phyloP scores from a whole-genome alignment of 352 stramenopile genomes.

The Pelagophyceae sp. region DNA sequence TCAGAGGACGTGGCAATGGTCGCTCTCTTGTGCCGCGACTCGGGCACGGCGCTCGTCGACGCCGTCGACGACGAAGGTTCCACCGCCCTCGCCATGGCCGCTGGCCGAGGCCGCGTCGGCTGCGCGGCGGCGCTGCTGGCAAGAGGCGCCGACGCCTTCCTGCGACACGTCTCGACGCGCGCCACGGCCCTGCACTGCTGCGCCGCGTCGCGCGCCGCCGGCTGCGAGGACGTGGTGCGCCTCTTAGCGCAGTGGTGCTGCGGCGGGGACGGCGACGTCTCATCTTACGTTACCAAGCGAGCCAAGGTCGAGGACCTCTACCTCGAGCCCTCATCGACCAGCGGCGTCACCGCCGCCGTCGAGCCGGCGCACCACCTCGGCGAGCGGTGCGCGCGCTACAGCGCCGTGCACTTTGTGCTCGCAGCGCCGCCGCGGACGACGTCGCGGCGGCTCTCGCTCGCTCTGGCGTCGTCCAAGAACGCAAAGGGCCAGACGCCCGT shows the following conservation, averaged over 20 bases:
- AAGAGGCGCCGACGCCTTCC: neutral
- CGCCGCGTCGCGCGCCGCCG: neutral
- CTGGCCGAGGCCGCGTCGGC: neutral
- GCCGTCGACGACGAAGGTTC: neutral
- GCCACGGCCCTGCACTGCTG: neutral
- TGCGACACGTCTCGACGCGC: neutral
- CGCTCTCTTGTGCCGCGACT: neutral
- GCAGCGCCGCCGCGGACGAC: neutral
- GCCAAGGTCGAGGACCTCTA: neutral
- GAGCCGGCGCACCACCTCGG: neutral
- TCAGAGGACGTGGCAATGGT: conserved; percentile 1
- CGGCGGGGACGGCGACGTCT: neutral
- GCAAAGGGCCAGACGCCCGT: neutral
- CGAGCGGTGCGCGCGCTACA: neutral
- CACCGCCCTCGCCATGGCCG: neutral
- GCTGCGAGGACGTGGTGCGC: neutral
- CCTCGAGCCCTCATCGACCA: neutral
- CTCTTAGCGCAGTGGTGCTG: conserved; percentile 7
- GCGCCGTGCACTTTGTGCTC: neutral
- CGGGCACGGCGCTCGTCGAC: neutral
- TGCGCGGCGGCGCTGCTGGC: neutral
- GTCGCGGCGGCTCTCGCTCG: neutral
- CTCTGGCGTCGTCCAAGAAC: neutral
- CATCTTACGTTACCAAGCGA: neutral
- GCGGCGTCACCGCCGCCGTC: neutral